phyloP scores from a whole-genome alignment of 176 grass and related monocot species.

The Cocos nucifera region DNA sequence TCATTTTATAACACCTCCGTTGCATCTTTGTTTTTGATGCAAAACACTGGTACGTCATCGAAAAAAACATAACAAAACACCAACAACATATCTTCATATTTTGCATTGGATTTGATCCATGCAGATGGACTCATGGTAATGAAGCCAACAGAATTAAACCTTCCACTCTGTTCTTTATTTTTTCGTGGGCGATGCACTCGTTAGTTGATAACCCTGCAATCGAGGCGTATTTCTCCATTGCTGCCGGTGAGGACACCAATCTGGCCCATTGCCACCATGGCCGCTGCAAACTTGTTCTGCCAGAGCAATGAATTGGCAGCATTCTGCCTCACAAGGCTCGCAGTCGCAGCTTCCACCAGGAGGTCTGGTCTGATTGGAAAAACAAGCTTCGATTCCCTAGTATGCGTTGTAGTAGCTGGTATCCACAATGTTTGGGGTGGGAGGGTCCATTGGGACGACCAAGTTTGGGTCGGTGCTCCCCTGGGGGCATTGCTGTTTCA shows the following conservation, averaged over 20 bases:
- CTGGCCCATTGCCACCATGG: constrained; percentile 58
- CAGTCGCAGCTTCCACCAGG: constrained; percentile 28
- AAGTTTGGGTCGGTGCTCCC: constrained; percentile 8
- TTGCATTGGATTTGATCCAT: too few relatives aligned
- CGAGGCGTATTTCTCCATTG: constrained; percentile 36
- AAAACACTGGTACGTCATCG: too few relatives aligned
- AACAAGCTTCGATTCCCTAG: constrained; percentile 36
- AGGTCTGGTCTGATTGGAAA: constrained; percentile 59
- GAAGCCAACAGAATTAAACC: too few relatives aligned
- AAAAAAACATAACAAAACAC: too few relatives aligned
- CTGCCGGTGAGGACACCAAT: constrained; percentile 39
- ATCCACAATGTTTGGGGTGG: constrained; percentile 32
- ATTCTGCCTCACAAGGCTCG: constrained; percentile 32
- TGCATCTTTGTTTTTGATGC: too few relatives aligned
- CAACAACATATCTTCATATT: too few relatives aligned
- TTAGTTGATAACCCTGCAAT: constrained; percentile 47
- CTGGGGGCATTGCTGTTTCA: constrained; percentile 54
- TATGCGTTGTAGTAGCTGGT: constrained; percentile 29
- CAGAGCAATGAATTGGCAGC: constrained; percentile 30
- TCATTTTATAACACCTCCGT: too few relatives aligned
- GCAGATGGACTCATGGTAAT: too few relatives aligned
- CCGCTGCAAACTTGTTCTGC: constrained; percentile 31
- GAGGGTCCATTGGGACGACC: constrained; percentile 34
- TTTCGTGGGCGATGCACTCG: too few relatives aligned
- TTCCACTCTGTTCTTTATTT: too few relatives aligned